Conservation (phyloP, 768 basidiomycete species). For the Clavulina sp. region DNA sequence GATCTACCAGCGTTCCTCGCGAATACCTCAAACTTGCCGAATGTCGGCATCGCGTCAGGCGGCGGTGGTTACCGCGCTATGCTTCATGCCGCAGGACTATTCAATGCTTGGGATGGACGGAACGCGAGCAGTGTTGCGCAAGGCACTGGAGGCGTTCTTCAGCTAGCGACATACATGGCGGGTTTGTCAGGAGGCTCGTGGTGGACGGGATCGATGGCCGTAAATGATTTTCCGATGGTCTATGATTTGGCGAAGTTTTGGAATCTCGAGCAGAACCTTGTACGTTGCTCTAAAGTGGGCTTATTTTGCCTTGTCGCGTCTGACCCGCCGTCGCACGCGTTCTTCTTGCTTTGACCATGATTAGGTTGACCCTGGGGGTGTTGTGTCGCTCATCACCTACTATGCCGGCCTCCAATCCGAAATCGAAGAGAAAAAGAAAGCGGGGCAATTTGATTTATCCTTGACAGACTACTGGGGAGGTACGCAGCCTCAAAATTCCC, state of each 20-base stretch:
- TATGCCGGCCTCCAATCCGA: not conserved
- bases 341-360: not conserved
- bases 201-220: not conserved
- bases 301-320: not conserved
- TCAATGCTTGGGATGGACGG: conserved; percentile 15
- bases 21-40: conserved; percentile 2
- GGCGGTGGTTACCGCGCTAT: conserved; percentile 25
- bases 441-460: not conserved
- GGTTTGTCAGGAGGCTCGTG: conserved; percentile 14
- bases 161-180: conserved; percentile 20
- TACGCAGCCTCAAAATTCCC: not conserved
- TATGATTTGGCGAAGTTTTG: not conserved
- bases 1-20: not conserved
- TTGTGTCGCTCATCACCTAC: not conserved
- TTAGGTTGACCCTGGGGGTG: not conserved
- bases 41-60: conserved; percentile 18
- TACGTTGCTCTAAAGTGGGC: not conserved
- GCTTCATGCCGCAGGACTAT: conserved; percentile 18
- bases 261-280: not conserved
- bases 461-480: not conserved
- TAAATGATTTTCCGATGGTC: not conserved
- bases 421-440: not conserved
- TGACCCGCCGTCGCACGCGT: not conserved
- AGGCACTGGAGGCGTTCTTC: conserved; percentile 17
- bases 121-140: conserved; percentile 15